These are phyloP conservation scores for Coemansia sp. DNA, from an alignment of 192 early-diverging fungal species.

Conservation along the genomic window DNA sequence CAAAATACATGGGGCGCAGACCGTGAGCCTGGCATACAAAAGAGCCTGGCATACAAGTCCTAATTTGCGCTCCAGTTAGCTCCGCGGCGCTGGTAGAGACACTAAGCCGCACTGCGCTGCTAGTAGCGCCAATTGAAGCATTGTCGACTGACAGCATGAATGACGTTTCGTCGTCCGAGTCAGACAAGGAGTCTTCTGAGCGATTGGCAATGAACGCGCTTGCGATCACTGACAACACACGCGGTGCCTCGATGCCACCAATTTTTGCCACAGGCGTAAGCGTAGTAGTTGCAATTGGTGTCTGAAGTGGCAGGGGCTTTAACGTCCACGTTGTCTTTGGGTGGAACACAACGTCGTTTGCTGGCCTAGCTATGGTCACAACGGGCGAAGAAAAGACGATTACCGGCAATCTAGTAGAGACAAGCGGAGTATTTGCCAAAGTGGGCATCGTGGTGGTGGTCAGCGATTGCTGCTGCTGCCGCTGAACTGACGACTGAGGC, in stretches of 20 bases:
- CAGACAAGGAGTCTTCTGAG: not conserved
- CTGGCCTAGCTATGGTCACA: not conserved
- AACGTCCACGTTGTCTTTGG: not conserved
- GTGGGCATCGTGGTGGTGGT: not conserved
- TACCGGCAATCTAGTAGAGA: not conserved
- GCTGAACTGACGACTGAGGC: not conserved
- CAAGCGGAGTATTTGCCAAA: not conserved
- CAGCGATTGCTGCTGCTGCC: not conserved
- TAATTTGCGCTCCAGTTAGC: not conserved
- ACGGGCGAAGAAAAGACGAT: not conserved
- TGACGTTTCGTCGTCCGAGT: not conserved
- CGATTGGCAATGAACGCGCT: not conserved
- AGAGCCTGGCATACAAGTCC: conserved; percentile 27
- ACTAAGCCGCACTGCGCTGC: not conserved
- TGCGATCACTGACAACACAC: not conserved
- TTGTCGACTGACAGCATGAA: not conserved
- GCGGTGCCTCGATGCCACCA: not conserved
- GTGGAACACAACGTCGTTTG: not conserved
- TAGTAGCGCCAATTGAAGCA: not conserved
- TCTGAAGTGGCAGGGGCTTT: not conserved
- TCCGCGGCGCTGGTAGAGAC: not conserved
- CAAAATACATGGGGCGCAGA: conserved; percentile 28
- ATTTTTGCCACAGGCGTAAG: not conserved
- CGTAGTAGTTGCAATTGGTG: not conserved
- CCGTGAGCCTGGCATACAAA: conserved; percentile 36